Percentiles rank a stretch among this genome's conserved stretches.
These are phyloP conservation scores for Trichoderma orchidacearum DNA, from an alignment of 495 filamentous ascomycete genomes.

Conservation along the genomic window DNA sequence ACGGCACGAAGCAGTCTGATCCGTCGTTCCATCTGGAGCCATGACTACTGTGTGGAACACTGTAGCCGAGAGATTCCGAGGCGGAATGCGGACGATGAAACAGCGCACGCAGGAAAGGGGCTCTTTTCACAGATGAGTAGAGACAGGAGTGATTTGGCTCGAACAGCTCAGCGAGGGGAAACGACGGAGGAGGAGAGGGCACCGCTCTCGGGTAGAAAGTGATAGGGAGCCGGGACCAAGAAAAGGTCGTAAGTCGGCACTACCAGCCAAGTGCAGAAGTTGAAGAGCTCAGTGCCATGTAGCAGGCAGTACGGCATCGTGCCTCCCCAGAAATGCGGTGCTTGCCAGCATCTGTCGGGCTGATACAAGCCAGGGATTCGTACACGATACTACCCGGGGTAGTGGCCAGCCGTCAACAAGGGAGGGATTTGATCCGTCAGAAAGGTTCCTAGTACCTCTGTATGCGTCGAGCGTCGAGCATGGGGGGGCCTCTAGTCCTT, in stretches of 20 bases:
- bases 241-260: background rate
- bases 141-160: background rate
- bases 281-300: background rate
- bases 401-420: background rate
- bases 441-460: background rate
- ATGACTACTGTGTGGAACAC: too few relatives aligned
- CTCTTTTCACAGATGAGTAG: too few relatives aligned
- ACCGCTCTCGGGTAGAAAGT: background rate
- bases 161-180: background rate
- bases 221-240: background rate
- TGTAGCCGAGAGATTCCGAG: background rate
- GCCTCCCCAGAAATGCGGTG: background rate
- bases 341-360: background rate
- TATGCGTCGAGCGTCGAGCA: too few relatives aligned
- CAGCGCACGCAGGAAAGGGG: too few relatives aligned
- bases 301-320: background rate
- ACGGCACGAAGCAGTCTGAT: conserved; percentile 46
- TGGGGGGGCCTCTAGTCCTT: too few relatives aligned
- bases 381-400: background rate
- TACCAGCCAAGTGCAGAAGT: background rate
- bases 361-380: background rate
- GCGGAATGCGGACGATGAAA: background rate
- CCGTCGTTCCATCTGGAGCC: background rate
- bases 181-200: background rate
- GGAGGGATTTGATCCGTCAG: background rate